Conservation (phyloP, 2,329 filamentous ascomycete species). For the Alternaria arborescens region DNA sequence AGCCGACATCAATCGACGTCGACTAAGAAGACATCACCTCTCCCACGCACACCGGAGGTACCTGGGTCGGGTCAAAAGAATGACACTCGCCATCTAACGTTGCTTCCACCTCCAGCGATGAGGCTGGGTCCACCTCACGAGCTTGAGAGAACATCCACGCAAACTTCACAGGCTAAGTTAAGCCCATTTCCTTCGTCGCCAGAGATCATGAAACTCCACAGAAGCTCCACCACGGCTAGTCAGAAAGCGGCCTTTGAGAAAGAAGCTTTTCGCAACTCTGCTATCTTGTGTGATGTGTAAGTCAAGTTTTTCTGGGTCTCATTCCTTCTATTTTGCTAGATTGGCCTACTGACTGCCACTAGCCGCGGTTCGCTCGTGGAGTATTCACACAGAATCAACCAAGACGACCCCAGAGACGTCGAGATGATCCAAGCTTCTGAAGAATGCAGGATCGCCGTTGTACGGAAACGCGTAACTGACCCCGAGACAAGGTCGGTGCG, state of each 20-base stretch:
- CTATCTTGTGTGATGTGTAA: constrained; percentile 56
- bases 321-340: not conserved
- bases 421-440: constrained; percentile 52
- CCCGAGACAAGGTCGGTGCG: constrained; percentile 44
- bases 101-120: constrained; percentile 38
- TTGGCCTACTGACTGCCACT: constrained; percentile 6
- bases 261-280: constrained; percentile 54
- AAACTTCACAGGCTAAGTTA: constrained; percentile 28
- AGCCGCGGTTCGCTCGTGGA: constrained; percentile 53
- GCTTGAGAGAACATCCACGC: constrained; percentile 21
- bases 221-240: constrained; percentile 45
- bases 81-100: constrained; percentile 24
- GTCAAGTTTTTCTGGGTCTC: constrained; percentile 6
- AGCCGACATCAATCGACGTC: constrained; percentile 22
- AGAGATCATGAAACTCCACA: constrained; percentile 35
- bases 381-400: constrained; percentile 51
- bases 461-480: constrained; percentile 54
- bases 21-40: constrained; percentile 19
- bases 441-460: constrained; percentile 53
- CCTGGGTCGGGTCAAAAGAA: constrained; percentile 20
- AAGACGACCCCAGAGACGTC: constrained; percentile 48
- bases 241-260: constrained; percentile 52
- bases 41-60: constrained; percentile 28
- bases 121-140: constrained; percentile 23
- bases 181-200: constrained; percentile 30